Conservation (phyloP, 371 early-diverging fungal genomes). For the Mortierella sp. region DNA sequence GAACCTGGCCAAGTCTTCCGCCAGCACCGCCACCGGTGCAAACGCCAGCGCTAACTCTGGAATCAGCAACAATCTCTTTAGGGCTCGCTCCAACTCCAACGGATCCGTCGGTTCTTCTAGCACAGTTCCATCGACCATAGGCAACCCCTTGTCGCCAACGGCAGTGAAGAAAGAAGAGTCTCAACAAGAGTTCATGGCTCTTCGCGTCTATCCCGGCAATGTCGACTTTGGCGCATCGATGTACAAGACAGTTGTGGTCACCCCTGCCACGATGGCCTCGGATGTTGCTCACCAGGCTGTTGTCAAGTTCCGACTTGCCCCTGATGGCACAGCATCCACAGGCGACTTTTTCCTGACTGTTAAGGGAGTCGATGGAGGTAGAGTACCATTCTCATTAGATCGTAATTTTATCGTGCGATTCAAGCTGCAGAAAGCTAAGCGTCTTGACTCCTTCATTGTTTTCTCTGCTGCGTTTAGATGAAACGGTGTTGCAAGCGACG, state of each 20-base stretch:
- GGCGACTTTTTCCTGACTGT: conserved; percentile 66
- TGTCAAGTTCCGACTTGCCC: conserved; percentile 63
- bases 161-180: conserved; percentile 12
- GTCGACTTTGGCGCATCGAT: conserved; percentile 62
- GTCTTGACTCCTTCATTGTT: neutral
- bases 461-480: conserved; percentile 54
- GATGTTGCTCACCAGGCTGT: conserved; percentile 68
- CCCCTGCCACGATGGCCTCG: conserved; percentile 63
- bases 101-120: conserved; percentile 35
- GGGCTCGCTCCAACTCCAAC: conserved; percentile 52
- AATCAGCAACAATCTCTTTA: conserved; percentile 29
- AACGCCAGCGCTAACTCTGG: conserved; percentile 11
- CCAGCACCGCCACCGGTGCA: neutral
- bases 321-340: conserved; percentile 56
- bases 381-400: neutral
- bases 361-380: conserved; percentile 73
- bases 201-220: conserved; percentile 68
- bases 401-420: neutral
- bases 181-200: conserved; percentile 40
- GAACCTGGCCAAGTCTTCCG: conserved; percentile 27
- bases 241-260: conserved; percentile 64
- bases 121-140: conserved; percentile 3
- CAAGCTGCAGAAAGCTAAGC: neutral
- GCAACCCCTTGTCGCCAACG: conserved; percentile 8
- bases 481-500: conserved; percentile 65